A percentile compares a stretch with the other conserved stretches of the same genome.
Conservation (phyloP, 31 red algal species). For the Odonthalia washingtoniensis region DNA sequence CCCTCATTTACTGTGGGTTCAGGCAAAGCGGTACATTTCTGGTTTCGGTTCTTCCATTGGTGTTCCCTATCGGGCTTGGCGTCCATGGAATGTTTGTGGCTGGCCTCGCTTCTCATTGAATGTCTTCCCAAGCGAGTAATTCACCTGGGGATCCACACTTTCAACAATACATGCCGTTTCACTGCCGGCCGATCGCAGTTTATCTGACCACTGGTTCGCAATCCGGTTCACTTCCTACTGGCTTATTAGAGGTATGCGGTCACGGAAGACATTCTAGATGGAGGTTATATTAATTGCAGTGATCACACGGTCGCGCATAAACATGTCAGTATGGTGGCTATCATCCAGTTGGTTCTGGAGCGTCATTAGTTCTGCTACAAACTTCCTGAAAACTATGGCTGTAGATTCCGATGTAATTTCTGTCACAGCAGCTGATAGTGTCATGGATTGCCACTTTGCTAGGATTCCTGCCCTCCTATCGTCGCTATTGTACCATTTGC, state of each 20-base stretch:
- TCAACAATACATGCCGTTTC: not conserved
- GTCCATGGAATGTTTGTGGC: no score
- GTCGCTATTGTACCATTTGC: slow-evolving; percentile 20
- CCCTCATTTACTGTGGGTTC: no score
- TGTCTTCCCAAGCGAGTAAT: no score
- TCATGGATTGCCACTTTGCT: slow-evolving; percentile 3
- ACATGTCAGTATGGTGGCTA: slow-evolving; percentile 9
- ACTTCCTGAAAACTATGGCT: slow-evolving; percentile 1
- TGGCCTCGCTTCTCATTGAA: no score
- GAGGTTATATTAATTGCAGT: not conserved
- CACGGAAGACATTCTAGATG: not conserved
- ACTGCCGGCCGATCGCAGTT: not conserved
- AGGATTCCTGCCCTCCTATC: slow-evolving; percentile 2
- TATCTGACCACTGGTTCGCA: not conserved
- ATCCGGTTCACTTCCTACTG: slow-evolving; percentile 15
- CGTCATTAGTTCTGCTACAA: no score
- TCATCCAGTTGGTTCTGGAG: slow-evolving; percentile 38
- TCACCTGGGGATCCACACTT: no score
- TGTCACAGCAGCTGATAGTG: not conserved
- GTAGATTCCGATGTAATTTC: not conserved
- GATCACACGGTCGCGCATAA: slow-evolving; percentile 23
- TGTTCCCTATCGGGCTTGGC: no score
- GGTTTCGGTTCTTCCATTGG: no score
- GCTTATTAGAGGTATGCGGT: not conserved
- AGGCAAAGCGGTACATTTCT: no score